Conservation (phyloP, 1,284 basidiomycete genomes). For the Tylopilus sp. region DNA sequence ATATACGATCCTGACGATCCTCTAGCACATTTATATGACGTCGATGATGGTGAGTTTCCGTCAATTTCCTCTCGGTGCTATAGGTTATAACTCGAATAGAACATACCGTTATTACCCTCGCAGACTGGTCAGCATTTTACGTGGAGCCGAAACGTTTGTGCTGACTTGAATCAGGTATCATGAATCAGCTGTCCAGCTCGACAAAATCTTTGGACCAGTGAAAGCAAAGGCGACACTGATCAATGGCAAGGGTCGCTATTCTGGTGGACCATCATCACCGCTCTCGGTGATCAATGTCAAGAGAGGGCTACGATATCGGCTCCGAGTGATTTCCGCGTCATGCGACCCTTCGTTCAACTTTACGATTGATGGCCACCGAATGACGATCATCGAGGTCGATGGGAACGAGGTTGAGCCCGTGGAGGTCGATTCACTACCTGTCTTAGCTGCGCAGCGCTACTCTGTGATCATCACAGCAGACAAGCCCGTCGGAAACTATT, state of each 20-base stretch:
- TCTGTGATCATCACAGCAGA: background rate
- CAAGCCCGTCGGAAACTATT: background rate
- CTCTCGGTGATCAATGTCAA: background rate
- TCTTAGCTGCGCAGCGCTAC: constrained; percentile 40
- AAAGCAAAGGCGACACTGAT: background rate
- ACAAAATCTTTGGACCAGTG: background rate
- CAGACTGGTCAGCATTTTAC: constrained; percentile 26
- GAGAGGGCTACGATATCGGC: constrained; percentile 28
- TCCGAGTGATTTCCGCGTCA: constrained; percentile 33
- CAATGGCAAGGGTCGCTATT: background rate
- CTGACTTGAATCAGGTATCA: constrained; percentile 25
- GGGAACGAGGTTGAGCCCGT: constrained; percentile 40
- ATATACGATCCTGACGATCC: constrained; percentile 20
- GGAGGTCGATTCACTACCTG: constrained; percentile 36
- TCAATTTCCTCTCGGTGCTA: background rate
- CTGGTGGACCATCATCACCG: background rate
- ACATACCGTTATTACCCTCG: constrained; percentile 29
- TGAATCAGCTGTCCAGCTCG: constrained; percentile 11
- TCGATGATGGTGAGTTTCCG: constrained; percentile 35
- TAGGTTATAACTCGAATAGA: constrained; percentile 9
- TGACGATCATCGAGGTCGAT: constrained; percentile 26
- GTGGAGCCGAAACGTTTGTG: background rate
- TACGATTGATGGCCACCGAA: constrained; percentile 39
- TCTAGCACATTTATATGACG: constrained; percentile 30
- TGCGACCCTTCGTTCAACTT: constrained; percentile 37